These are phyloP conservation scores for Somion occarium DNA, from an alignment of 1,284 basidiomycete genomes.

Conservation along the genomic window DNA sequence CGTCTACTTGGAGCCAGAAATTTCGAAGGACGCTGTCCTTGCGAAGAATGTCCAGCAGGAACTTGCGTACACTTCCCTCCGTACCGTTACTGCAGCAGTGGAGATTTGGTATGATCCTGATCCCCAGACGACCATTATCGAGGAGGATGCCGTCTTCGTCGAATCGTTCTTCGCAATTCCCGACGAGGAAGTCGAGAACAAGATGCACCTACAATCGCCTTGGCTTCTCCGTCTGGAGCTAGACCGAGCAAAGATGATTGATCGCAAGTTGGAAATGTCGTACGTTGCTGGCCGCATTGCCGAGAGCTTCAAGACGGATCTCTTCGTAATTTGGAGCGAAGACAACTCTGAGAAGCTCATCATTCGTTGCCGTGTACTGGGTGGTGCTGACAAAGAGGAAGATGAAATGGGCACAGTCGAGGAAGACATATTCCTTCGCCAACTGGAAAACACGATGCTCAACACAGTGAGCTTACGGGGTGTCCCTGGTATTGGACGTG, in stretches of 20 bases:
- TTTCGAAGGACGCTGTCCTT: slow-evolving; percentile 54
- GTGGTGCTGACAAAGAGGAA: slow-evolving; percentile 88
- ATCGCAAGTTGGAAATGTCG: slow-evolving; percentile 93
- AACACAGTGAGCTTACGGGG: slow-evolving; percentile 95
- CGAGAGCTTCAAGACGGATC: slow-evolving; percentile 92
- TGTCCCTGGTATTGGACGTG: slow-evolving; percentile 87
- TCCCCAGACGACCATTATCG: slow-evolving; percentile 88
- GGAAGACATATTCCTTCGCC: slow-evolving; percentile 96
- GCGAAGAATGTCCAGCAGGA: slow-evolving; percentile 92
- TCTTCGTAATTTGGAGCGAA: slow-evolving; percentile 99
- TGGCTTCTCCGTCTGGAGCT: slow-evolving; percentile 97
- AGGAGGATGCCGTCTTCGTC: slow-evolving; percentile 95
- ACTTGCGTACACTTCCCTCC: slow-evolving; percentile 90
- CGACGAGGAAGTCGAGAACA: slow-evolving; percentile 92
- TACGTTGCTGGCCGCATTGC: slow-evolving; percentile 94
- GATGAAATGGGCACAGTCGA: slow-evolving; percentile 74
- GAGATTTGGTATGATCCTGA: slow-evolving; percentile 99
- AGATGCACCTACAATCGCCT: slow-evolving; percentile 89
- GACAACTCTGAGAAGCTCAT: slow-evolving; percentile 98
- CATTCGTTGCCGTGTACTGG: slow-evolving; percentile 93
- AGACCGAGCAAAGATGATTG: slow-evolving; percentile 97
- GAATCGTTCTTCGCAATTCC: slow-evolving; percentile 99
- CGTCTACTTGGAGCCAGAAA: slow-evolving; percentile 80
- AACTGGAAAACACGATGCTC: slow-evolving; percentile 94
- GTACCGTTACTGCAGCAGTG: slow-evolving; percentile 92